phyloP scores from a whole-genome alignment of 2,329 filamentous ascomycete genomes.

The Teratosphaeria pseudoeucalypti region DNA sequence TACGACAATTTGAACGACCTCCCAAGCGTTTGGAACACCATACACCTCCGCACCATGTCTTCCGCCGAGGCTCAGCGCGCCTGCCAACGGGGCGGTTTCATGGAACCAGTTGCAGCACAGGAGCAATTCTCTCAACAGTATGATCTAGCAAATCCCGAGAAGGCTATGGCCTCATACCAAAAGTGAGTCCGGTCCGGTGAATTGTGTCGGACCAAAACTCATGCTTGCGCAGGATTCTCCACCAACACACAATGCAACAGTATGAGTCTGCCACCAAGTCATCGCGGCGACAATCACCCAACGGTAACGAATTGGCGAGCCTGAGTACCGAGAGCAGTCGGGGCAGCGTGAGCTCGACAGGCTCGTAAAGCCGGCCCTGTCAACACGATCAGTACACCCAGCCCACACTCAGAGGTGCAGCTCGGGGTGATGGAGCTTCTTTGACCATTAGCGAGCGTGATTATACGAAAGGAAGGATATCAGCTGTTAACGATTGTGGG shows the following conservation, averaged over 20 bases:
- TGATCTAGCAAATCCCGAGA: conserved; percentile 30
- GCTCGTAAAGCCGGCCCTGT: conserved; percentile 6
- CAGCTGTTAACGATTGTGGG: not conserved
- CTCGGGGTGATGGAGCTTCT: not conserved
- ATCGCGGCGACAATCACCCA: conserved; percentile 31
- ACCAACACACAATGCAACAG: conserved; percentile 41
- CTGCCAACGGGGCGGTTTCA: conserved; percentile 31
- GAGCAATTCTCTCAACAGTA: conserved; percentile 31
- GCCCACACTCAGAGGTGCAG: not conserved
- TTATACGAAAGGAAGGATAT: not conserved
- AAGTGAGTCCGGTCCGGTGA: conserved; percentile 24
- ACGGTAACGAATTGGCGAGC: conserved; percentile 6
- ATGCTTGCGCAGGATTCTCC: conserved; percentile 33
- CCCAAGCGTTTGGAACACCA: not conserved
- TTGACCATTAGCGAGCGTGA: not conserved
- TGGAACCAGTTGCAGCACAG: conserved; percentile 28
- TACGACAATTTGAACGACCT: not conserved
- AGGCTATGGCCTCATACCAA: conserved; percentile 34
- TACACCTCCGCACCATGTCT: conserved; percentile 13
- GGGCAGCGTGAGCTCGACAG: conserved; percentile 19
- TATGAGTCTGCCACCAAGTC: conserved; percentile 36
- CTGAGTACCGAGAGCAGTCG: conserved; percentile 16
- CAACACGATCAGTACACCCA: not conserved
- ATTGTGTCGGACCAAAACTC: not conserved
- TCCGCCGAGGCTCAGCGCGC: conserved; percentile 18